Evolutionary conservation across 78 protist genomes (phyloP).

Genomic region (Neovahlkampfia damariscottae): DNA sequence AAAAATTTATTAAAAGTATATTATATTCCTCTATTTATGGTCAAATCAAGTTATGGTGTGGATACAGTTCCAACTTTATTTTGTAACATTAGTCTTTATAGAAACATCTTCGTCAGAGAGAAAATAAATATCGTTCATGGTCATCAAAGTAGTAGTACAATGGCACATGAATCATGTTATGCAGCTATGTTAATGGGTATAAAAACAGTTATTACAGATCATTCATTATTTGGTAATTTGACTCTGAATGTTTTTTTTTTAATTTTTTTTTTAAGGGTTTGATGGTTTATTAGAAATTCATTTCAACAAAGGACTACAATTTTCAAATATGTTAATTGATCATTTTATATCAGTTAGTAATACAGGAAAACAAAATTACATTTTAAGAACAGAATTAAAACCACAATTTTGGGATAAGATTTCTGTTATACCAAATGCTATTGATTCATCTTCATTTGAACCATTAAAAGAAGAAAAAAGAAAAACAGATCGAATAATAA

Average conservation of each 20-base stretch:
- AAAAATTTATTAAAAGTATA: slow-evolving; percentile 81
- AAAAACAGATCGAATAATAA: slow-evolving; percentile 36
- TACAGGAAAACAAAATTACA: slow-evolving; percentile 84
- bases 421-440: slow-evolving; percentile 92
- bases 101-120: slow-evolving; percentile 78
- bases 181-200: slow-evolving; percentile 76
- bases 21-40: slow-evolving; percentile 51
- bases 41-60: slow-evolving; percentile 6
- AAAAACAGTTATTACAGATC: slow-evolving; percentile 82
- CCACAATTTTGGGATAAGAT: slow-evolving; percentile 80
- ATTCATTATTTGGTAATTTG: slow-evolving; percentile 92
- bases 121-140: slow-evolving; percentile 81
- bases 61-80: slow-evolving; percentile 63
- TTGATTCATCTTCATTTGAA: slow-evolving; percentile 60
- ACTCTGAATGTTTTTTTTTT: too few species aligned
- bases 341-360: slow-evolving; percentile 90
- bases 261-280: too few species aligned
- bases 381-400: slow-evolving; percentile 63
- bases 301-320: slow-evolving; percentile 73
- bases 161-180: slow-evolving; percentile 76
- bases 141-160: slow-evolving; percentile 86
- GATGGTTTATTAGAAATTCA: slow-evolving; percentile 59
- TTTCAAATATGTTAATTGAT: slow-evolving; percentile 48
- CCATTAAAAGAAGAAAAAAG: slow-evolving; percentile 57
- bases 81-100: slow-evolving; percentile 48